A percentile compares a stretch with the other conserved stretches of the same genome.
Conservation (phyloP, 164 flowering plant genomes). For the Hamamelis virginiana region DNA sequence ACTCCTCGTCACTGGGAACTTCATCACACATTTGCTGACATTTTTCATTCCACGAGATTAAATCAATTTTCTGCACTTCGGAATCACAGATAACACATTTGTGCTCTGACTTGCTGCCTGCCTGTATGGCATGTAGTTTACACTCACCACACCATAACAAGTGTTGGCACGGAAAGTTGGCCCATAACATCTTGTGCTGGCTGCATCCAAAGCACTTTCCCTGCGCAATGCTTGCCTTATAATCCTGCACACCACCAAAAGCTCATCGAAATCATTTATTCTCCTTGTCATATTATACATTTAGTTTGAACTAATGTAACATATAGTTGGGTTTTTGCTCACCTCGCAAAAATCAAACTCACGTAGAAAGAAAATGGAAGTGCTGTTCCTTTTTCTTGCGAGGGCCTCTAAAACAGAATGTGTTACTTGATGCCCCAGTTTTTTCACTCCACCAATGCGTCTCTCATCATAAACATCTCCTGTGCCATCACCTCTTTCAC, state of each 20-base stretch:
- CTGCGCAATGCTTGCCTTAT: slow-evolving; percentile 15
- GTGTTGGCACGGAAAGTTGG: slow-evolving; percentile 45
- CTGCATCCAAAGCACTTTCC: slow-evolving; percentile 40
- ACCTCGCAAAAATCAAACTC: slow-evolving; percentile 37
- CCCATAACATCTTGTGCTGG: slow-evolving; percentile 26
- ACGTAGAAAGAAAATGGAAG: slow-evolving; percentile 34
- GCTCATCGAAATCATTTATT: background rate
- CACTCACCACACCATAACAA: slow-evolving; percentile 40
- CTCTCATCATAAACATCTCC: background rate
- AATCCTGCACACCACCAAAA: slow-evolving; percentile 26
- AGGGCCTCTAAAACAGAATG: slow-evolving; percentile 27
- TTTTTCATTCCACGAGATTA: slow-evolving; percentile 4
- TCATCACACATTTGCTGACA: background rate
- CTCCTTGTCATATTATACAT: no score
- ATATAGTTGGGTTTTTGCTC: slow-evolving; percentile 2
- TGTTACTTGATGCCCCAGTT: slow-evolving; percentile 1
- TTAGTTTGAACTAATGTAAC: no score
- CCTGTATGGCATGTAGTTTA: slow-evolving; percentile 19
- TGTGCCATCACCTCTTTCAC: background rate
- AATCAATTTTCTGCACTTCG: slow-evolving; percentile 22
- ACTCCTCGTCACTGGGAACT: background rate
- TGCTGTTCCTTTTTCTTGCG: slow-evolving; percentile 21
- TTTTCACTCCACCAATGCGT: background rate
- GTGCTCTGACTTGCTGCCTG: slow-evolving; percentile 21
- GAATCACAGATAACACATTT: slow-evolving; percentile 39